Evolutionary conservation across 106 monocot species (phyloP).

Genomic region (Dioscorea dumetorum): DNA sequence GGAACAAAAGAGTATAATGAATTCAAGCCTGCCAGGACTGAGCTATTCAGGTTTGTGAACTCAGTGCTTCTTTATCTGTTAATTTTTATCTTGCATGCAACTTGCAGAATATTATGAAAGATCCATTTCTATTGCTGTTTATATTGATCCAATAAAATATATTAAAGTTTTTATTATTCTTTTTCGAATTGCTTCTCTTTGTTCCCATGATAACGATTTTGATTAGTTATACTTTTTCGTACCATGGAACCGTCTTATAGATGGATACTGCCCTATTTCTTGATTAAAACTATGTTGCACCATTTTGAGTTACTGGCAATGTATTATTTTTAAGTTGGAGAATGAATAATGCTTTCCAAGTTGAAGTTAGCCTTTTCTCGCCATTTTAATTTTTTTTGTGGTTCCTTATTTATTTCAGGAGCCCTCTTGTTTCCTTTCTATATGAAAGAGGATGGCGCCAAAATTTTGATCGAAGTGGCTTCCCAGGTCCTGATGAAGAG

Average conservation of each 20-base stretch:
- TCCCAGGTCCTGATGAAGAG: conserved; percentile 96
- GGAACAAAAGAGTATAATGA: conserved; percentile 79
- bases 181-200: too few species aligned
- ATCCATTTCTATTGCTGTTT: too few species aligned
- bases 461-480: conserved; percentile 82
- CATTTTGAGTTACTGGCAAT: too few species aligned
- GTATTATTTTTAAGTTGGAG: too few species aligned
- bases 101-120: neutral
- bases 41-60: conserved; percentile 66
- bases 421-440: conserved; percentile 91
- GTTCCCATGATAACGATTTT: too few species aligned
- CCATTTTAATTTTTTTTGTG: neutral
- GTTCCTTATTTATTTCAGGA: conserved; percentile 39
- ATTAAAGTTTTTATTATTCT: too few species aligned
- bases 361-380: neutral
- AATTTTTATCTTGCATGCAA: neutral
- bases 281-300: too few species aligned
- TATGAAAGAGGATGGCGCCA: conserved; percentile 99
- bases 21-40: conserved; percentile 79
- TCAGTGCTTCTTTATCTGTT: neutral
- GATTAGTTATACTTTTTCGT: too few species aligned
- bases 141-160: too few species aligned
- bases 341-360: neutral
- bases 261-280: too few species aligned
- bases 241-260: too few species aligned